Evolutionary conservation across 2,329 filamentous ascomycete species (phyloP), one percentile per base, ranked within the genome.

Genomic region (Lasiodiplodia sp.): DNA sequence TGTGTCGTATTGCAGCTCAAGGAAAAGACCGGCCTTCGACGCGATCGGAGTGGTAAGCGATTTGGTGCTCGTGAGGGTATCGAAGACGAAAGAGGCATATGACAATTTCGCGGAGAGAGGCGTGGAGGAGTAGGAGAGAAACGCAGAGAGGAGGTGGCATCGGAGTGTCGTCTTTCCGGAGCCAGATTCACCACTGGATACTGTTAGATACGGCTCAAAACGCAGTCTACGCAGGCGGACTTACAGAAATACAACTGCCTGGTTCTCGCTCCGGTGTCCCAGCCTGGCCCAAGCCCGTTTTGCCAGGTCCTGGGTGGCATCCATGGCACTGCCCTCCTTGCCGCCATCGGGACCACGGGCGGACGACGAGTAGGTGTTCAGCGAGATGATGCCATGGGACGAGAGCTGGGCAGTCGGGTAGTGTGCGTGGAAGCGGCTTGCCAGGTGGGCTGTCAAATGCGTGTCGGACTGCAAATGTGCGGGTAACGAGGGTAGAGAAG

Each of bases 1-100:
- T 0, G 93, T 97, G 78, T 99, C 95, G 78, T 99, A 99, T 80
- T 99, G 96, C 52, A 99, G 86, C 80, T 99, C 96, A 78, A 96
- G 96, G 78, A 97, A 97, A 18, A 99, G 86, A 71, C 96, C 96
- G 12, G 96, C 92, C 80, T 98, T 98, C 63, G 95, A 98, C 34
- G 96, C 96, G 2, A 93, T 97, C 1, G 94, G 94, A 0, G 95
- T 98, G 1, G 95, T 98, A 40, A 94, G 90, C 1, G 95, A 97
- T 83, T 99, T 99, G 31, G 96, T 99, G 1, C 96, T 98, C 5
- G 96, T 99, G 69, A 99, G 87, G 2, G 93, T 92, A 78, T 99
- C 96, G 78, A 99, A 99, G 70, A 98, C 89, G 78, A 97, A 99
- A 53, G 95, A 91, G 25, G 95, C 95, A 62, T 96, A 91, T 2